phyloP scores from a whole-genome alignment of 768 basidiomycete genomes.

The Leucosporidium yakuticum region DNA sequence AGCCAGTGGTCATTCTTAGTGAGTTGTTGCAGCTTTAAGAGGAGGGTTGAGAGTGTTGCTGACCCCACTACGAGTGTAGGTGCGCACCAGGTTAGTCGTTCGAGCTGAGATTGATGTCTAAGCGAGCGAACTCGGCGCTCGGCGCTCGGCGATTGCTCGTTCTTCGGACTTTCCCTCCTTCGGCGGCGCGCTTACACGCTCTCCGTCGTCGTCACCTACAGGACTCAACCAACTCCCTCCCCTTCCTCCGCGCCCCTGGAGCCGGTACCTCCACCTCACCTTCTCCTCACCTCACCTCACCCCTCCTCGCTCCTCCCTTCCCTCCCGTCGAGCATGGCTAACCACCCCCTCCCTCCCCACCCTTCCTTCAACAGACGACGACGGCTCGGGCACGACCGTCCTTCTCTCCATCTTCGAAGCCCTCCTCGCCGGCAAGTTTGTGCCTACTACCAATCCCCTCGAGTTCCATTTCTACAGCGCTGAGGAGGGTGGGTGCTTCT shows the following conservation, averaged over 20 bases:
- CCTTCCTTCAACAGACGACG: conserved; percentile 42
- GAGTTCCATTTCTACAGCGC: conserved; percentile 47
- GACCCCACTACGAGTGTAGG: too few relatives aligned
- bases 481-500: conserved; percentile 45
- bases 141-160: too few relatives aligned
- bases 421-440: conserved; percentile 40
- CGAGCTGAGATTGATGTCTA: too few relatives aligned
- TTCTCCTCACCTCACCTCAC: background rate
- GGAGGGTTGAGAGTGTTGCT: too few relatives aligned
- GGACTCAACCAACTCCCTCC: conserved; percentile 46
- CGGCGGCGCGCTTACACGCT: too few relatives aligned
- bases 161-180: too few relatives aligned
- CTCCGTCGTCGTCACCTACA: too few relatives aligned
- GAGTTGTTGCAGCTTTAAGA: background rate
- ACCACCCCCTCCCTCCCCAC: background rate
- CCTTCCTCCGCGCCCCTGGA: conserved; percentile 13
- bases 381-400: conserved; percentile 44
- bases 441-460: conserved; percentile 42
- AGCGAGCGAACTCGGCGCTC: too few relatives aligned
- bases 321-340: background rate
- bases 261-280: too few relatives aligned
- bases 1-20: conserved; percentile 40
- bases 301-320: background rate
- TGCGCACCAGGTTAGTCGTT: conserved; percentile 40
- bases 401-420: conserved; percentile 43